Percentiles rank a stretch among this genome's conserved stretches.
phyloP scores from a whole-genome alignment of 2,329 filamentous ascomycete genomes.

The Clarireedia hainanense region DNA sequence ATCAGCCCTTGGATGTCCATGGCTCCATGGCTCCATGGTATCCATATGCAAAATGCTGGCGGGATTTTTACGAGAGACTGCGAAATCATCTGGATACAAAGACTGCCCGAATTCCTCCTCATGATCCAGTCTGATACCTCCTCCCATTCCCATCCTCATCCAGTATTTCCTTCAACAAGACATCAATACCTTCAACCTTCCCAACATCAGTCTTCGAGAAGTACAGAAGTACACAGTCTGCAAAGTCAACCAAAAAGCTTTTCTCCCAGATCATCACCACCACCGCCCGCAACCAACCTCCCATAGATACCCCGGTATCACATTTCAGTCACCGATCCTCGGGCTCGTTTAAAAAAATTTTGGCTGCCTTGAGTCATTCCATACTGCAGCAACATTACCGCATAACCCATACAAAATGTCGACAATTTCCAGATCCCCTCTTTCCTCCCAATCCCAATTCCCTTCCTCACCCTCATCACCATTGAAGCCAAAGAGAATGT shows the following conservation, averaged over 20 bases:
- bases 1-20: constrained; percentile 4
- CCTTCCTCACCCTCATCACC: constrained; percentile 17
- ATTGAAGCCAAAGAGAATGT: constrained; percentile 74
- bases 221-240: too few relatives aligned
- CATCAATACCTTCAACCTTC: background rate
- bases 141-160: background rate
- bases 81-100: constrained; percentile 8
- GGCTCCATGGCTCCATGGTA: background rate
- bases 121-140: background rate
- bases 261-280: background rate
- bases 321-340: constrained; percentile 17
- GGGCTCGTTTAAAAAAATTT: constrained; percentile 20
- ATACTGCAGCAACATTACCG: constrained; percentile 10
- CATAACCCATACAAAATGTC: constrained; percentile 23
- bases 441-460: constrained; percentile 11
- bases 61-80: background rate
- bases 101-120: constrained; percentile 5
- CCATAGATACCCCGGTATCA: constrained; percentile 4
- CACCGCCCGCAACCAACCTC: background rate
- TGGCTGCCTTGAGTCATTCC: constrained; percentile 23
- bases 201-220: background rate
- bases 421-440: constrained; percentile 18
- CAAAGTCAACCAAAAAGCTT: background rate
- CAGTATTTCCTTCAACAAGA: background rate
- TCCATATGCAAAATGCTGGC: background rate